Base-by-base conservation (phyloP, 2,329 filamentous ascomycete genomes). In the Immersiporthe knoxdaviesiana region DNA sequence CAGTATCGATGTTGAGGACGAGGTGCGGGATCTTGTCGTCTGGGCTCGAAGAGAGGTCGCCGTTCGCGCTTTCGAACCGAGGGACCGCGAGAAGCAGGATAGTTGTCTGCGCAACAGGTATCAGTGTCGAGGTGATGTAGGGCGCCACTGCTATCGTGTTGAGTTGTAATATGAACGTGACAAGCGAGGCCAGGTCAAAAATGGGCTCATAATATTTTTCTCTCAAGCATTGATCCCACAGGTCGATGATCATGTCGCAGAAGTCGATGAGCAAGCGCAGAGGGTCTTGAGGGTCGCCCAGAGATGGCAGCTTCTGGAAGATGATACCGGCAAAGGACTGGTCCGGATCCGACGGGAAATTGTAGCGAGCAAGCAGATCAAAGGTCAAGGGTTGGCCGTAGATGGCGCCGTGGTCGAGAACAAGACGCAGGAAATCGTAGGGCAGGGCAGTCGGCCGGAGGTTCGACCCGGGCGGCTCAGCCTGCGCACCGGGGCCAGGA, bases 161-260 rank as follows among this genome's bases (percentile, higher is more conserved):
- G 4, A 88, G 81, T 60, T 88, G 85, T 5, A 94, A 79, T 0
- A 90, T 86, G 71, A 91, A 90, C 16, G 85, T 83, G 16, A 93
- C 76, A 44, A 92, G 81, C 30, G 90, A 86, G 30, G 91, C 81
- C 3, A 95, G 80, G 50, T 92, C 83, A 71, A 86, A 86, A 54
- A 94, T 83, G 0, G 92, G 90, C 14, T 82, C 81, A 74, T 89
- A 88, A 78, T 88, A 82, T 72, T 83, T 82, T 73, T 94, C 91
- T 14, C 85, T 81, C 8, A 90, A 79, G 75, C 92, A 94, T 27
- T 84, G 84, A 21, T 84, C 83, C 92, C 92, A 95, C 18, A 95
- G 78, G 21, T 85, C 82, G 63, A 92, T 84, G 27, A 94, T 79
- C 39, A 89, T 81, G 63, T 87, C 82, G 64, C 88, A 88, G 72